Evolutionary conservation across 2,329 filamentous ascomycete genomes (phyloP), one percentile per base, ranked within the genome.

Genomic region (Plenodomus tracheiphilus): DNA sequence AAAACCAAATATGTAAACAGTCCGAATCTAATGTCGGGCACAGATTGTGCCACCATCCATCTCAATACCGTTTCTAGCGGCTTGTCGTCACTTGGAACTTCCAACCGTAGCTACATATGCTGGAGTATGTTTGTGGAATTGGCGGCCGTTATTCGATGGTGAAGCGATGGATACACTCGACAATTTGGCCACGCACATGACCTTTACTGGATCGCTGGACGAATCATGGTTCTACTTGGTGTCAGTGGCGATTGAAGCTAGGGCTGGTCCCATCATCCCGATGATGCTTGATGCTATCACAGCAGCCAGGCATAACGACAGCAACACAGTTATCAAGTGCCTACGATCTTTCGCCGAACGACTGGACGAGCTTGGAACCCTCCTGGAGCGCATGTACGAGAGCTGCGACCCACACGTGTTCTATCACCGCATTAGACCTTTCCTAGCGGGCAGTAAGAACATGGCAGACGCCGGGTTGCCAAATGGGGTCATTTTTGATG

Each of bases 151-250:
- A 46, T 97, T 97, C 68, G 76, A 85, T 51, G 84, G 90, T 54
- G 92, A 97, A 71, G 82, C 83, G 30, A 84, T 94, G 48, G 90
- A 95, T 66, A 85, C 85, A 56, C 81, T 97, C 39, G 87, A 94
- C 66, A 97, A 99, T 64, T 81, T 99, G 47, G 86, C 90, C 35
- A 94, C 90, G 2, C 80, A 97, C 52, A 85, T 86, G 64, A 97
- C 94, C 15, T 95, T 97, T 68, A 97, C 94, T 15, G 94, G 94
- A 42, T 92, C 91, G 7, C 79, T 96, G 46, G 94, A 99, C 69
- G 94, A 99, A 75, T 96, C 94, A 54, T 99, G 94, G 94, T 99
- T 99, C 70, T 99, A 97, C 70, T 81, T 99, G 11, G 85, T 97
- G 43, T 97, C 91, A 0, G 89, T 97, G 2, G 94, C 93, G 54